Evolutionary conservation across 192 early-diverging fungal species (phyloP).

Genomic region (Umbelopsis ramanniana): DNA sequence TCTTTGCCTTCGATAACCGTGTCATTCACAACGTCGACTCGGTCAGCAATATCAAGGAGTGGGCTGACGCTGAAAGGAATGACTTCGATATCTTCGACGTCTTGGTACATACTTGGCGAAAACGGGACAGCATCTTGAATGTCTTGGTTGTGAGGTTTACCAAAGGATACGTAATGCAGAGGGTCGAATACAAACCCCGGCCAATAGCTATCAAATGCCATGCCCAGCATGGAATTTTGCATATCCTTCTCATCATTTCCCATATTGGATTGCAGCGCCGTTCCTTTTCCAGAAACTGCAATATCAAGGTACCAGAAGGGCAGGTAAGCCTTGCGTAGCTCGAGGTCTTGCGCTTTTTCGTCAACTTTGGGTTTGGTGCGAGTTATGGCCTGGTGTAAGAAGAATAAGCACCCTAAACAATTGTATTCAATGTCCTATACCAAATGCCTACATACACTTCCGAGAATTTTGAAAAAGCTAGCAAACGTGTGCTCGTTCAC

Average conservation of each 20-base stretch:
- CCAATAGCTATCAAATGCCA: conserved; percentile 39
- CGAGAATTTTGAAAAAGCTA: conserved; percentile 38
- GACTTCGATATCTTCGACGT: conserved; percentile 28
- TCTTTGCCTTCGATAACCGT: background rate
- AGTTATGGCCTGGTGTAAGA: conserved; percentile 25
- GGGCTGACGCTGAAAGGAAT: conserved; percentile 35
- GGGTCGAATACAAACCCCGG: conserved; percentile 35
- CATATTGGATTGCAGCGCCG: background rate
- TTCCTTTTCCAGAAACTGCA: conserved; percentile 20
- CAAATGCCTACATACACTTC: conserved; percentile 19
- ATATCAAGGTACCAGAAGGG: conserved; percentile 42
- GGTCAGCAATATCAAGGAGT: conserved; percentile 22
- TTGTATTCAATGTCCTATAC: background rate
- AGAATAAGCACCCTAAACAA: background rate
- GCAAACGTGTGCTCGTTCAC: conserved; percentile 30
- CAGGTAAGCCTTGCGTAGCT: conserved; percentile 35
- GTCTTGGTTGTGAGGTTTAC: conserved; percentile 10
- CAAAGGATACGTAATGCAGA: conserved; percentile 35
- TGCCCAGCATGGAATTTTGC: conserved; percentile 15
- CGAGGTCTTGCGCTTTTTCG: conserved; percentile 23
- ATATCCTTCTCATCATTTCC: conserved; percentile 1
- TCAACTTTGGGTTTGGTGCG: conserved; percentile 24
- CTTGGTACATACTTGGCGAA: background rate
- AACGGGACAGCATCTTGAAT: conserved; percentile 27
- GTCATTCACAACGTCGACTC: background rate